These are phyloP conservation scores for Pittosporum tobira DNA, from an alignment of 129 eudicot species.

Conservation along the genomic window DNA sequence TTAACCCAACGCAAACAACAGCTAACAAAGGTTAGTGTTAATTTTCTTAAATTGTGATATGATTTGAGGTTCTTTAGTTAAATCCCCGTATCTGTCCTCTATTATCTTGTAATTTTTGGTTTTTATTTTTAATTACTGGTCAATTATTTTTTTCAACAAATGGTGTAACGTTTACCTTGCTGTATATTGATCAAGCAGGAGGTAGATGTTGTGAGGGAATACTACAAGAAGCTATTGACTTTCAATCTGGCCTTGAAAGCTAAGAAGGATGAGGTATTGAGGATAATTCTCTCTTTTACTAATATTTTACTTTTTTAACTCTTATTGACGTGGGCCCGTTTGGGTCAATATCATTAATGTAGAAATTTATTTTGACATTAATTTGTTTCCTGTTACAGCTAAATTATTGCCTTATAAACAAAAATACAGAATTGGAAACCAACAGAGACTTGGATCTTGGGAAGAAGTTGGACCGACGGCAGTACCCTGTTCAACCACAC, in stretches of 20 bases:
- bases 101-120: conserved; percentile 1
- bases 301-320: not conserved
- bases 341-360: not conserved
- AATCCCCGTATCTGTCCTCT: conserved; percentile 3
- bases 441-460: conserved; percentile 4
- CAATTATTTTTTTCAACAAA: not conserved
- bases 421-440: conserved; percentile 16
- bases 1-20: conserved; percentile 22
- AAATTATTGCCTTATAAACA: conserved; percentile 8
- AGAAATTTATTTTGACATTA: not conserved
- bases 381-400: conserved; percentile 9
- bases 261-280: conserved; percentile 33
- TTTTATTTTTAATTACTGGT: conserved; percentile 2
- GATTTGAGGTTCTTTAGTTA: no score
- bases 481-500: conserved; percentile 18
- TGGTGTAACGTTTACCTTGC: no score
- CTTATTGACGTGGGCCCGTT: not conserved
- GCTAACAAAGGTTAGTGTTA: conserved; percentile 30
- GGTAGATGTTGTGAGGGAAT: conserved; percentile 14
- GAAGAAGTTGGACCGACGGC: conserved; percentile 21
- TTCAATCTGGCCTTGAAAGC: conserved; percentile 38
- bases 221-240: conserved; percentile 15
- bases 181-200: conserved; percentile 22
- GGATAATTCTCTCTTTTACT: not conserved
- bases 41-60: no score